phyloP scores from a whole-genome alignment of 306 rosid genomes.

The Castanea mollissima region DNA sequence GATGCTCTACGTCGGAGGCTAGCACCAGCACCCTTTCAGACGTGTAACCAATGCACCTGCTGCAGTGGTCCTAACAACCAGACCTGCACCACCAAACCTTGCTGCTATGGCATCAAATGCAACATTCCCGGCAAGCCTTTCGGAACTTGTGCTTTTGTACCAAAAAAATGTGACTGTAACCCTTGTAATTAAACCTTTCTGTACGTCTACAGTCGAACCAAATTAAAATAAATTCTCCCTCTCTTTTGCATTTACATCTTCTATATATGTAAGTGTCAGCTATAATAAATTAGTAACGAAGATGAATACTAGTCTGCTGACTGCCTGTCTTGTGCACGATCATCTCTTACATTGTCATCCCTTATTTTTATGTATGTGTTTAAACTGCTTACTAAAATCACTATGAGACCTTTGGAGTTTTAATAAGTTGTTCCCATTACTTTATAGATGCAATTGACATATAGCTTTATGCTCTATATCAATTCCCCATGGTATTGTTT shows the following conservation, averaged over 20 bases:
- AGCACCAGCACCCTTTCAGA: conserved; percentile 21
- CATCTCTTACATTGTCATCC: background rate
- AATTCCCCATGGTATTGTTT: too few species aligned
- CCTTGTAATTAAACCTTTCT: background rate
- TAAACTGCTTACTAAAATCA: background rate
- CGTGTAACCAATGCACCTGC: conserved; percentile 29
- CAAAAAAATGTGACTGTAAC: conserved; percentile 30
- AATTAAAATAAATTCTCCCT: too few species aligned
- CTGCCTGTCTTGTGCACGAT: too few species aligned
- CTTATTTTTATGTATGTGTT: background rate
- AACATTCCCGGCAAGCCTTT: conserved; percentile 24
- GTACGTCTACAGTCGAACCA: too few species aligned
- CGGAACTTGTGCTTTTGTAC: conserved; percentile 34
- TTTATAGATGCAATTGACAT: background rate
- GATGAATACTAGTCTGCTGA: too few species aligned
- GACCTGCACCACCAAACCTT: background rate
- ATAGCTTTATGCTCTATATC: background rate
- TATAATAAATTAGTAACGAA: too few species aligned
- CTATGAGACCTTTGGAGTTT: background rate
- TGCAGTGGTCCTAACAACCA: background rate
- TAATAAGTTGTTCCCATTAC: background rate
- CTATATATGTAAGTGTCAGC: too few species aligned
- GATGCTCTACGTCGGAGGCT: too few species aligned
- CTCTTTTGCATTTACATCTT: too few species aligned
- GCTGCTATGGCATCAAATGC: background rate